Base-by-base conservation (phyloP, 176 grass and related monocot species). In the Raddia distichophylla region DNA sequence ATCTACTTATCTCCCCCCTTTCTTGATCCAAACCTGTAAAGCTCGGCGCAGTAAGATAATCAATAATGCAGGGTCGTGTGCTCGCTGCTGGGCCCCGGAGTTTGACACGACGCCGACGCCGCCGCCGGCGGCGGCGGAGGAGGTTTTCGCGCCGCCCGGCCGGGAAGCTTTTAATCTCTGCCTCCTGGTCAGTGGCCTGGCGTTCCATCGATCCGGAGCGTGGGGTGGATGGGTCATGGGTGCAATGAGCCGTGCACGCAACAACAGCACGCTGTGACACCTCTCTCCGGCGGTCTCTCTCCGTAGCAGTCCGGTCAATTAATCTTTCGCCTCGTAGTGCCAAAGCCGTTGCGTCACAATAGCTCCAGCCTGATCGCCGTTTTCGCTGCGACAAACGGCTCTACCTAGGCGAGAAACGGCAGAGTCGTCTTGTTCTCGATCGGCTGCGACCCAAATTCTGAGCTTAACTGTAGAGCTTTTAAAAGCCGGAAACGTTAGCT, bases 231-330 rank as follows among this genome's bases (percentile, higher is more conserved):
- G 8, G 12, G 37, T 40, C 37, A 53, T 57, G 67, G 33, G 8
- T 45, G 64, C 47, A 16, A 32, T 12, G 80, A 84, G 82, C 18
- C 87, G 87, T 89, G 72, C 77, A 89, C 87, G 72, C 83, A 76
- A 85, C 83, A 76, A 85, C 77, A 43, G 3, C 58, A 58, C 50
- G 82, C 16, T 1, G 4, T 40, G 37, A 40, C 63, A 12, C 27
- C 27, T 72, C 73, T 60, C 58, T 5, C 58, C 14, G 37, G 37
- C 37, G 37, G 0, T 76, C 59, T 52, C 22, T 8, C 57, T 54
- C 48, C 40, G 49, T 27, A 75, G 34, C 79, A 14, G 10, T 16
- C 20, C 9, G 45, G 22, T 22, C 27, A n/a, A 46, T 60, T 66
- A 40, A 16, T 53, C 0, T 44, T 12, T 5, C 11, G 18, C 18